These are phyloP conservation scores for Amphichorda felina DNA, from an alignment of 2,329 filamentous ascomycete species.

Conservation along the genomic window DNA sequence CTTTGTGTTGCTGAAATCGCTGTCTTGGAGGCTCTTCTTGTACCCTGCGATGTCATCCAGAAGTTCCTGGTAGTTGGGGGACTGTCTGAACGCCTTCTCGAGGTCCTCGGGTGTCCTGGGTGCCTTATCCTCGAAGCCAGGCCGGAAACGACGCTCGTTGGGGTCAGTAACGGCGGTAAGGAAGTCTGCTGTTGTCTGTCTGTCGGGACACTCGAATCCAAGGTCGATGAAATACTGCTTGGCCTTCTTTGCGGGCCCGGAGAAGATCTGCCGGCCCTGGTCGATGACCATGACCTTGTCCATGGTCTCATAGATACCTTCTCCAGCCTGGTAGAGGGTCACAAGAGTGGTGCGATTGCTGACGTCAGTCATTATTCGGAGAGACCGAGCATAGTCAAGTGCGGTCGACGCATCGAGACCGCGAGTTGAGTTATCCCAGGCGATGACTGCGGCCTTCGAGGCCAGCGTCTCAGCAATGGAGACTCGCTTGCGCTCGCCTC, in stretches of 20 bases:
- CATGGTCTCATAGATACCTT: constrained; percentile 40
- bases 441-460: constrained; percentile 60
- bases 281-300: constrained; percentile 76
- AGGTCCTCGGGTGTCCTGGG: constrained; percentile 60
- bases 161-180: constrained; percentile 52
- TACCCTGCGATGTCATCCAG: constrained; percentile 44
- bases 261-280: constrained; percentile 55
- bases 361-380: constrained; percentile 65
- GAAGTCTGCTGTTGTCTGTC: constrained; percentile 61
- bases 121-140: constrained; percentile 48
- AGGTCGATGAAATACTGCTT: constrained; percentile 55
- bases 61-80: constrained; percentile 45
- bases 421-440: constrained; percentile 71
- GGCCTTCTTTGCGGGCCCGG: constrained; percentile 48
- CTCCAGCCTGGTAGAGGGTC: constrained; percentile 29
- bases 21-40: constrained; percentile 31
- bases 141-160: constrained; percentile 53
- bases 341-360: constrained; percentile 44
- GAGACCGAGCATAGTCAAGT: constrained; percentile 61
- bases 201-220: constrained; percentile 56
- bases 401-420: constrained; percentile 74
- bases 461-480: constrained; percentile 69
- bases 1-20: constrained; percentile 46
- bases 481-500: constrained; percentile 71
- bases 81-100: constrained; percentile 51